Evolutionary conservation across 306 rosid species (phyloP).

Genomic region (Dryas octopetala): DNA sequence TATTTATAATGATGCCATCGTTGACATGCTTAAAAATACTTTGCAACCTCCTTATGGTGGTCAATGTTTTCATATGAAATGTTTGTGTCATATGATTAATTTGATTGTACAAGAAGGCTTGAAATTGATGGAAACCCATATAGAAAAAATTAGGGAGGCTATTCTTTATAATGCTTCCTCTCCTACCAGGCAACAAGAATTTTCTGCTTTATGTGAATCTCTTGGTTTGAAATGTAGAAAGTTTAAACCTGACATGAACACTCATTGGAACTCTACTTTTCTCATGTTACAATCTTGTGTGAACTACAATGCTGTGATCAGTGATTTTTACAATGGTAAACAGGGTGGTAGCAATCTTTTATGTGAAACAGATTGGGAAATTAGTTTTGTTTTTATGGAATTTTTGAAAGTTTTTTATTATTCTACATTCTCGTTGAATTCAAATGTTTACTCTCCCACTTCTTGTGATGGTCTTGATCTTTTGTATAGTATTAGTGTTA

Average conservation of each 20-base stretch:
- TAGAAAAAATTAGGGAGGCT: conserved; percentile 4
- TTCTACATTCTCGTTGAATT: background rate
- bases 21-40: background rate
- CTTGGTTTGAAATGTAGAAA: background rate
- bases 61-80: conserved; percentile 1
- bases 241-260: background rate
- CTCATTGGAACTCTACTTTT: background rate
- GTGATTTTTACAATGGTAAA: background rate
- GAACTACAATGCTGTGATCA: conserved; percentile 4
- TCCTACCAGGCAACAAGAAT: background rate
- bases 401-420: background rate
- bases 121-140: conserved; percentile 9
- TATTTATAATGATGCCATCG: background rate
- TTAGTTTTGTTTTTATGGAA: background rate
- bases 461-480: background rate
- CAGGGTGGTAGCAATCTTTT: background rate
- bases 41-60: background rate
- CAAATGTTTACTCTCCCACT: background rate
- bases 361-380: background rate
- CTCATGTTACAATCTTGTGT: background rate
- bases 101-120: background rate
- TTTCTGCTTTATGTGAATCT: background rate
- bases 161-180: conserved; percentile 1
- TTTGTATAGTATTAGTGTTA: background rate
- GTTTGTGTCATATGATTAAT: conserved; percentile 1